Evolutionary conservation across 164 flowering plant species (phyloP), one percentile per base, ranked within the genome.

Genomic region (Annona cherimola): DNA sequence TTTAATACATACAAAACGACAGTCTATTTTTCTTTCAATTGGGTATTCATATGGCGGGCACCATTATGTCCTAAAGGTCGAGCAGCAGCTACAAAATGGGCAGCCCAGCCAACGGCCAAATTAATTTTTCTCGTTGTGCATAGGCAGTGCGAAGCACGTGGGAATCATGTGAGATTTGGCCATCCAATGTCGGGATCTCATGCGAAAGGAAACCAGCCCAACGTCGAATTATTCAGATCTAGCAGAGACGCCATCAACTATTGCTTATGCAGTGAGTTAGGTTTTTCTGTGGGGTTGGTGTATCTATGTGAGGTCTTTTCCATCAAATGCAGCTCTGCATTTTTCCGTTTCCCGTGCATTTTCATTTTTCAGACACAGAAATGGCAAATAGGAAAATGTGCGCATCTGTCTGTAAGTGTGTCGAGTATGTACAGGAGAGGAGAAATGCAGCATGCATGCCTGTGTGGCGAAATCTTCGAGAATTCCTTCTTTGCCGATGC

Each of bases 401-500:
- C 35, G 35, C 35, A 26, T 26, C 35, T 26, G 35, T 26, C 35
- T 26, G 35, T 26, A 26, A 26, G 35, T 26, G 35, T 26, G 35
- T 26, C 35, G 35, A 26, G 35, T 26, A 26, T 26, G 35, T 1
- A 26, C 35, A 26, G 35, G 57, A 50, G 18, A 50, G 57, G 1
- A 50, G 55, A 46, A 3, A 11, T 12, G 54, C 35, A 69, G 20
- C 4, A 44, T 41, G 18, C 4, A 11, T 41, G 85, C 99, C 98
- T 96, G 98, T 76, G 99, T 93, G 44, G 97, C 99, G 77, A 93
- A 96, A 66, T 96, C 99, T 68, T 96, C 99, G 71, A 96, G 96
- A 76, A 96, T 96, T 74, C 99, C 99, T 0, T 96, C 99, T 67
- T 87, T 93, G 84, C 89, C 91, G 85, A 96, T 96, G 62, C 98